Base-by-base conservation (phyloP, 2,329 filamentous ascomycete genomes). In the Pseudopyricularia cyperi region DNA sequence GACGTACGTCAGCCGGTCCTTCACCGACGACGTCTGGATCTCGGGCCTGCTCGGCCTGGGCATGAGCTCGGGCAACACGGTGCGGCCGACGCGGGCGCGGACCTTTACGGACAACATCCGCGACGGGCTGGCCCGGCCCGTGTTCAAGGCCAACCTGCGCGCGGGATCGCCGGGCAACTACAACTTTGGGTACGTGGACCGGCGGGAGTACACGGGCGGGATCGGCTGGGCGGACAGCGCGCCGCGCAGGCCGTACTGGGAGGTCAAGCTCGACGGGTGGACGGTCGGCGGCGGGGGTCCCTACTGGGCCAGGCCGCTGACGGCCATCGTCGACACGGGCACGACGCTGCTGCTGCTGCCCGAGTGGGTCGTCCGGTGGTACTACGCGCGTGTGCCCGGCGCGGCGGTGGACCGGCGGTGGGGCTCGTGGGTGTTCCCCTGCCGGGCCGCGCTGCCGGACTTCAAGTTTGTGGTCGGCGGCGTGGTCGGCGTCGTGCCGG, bases 131-230 rank as follows among this genome's bases (percentile, higher is more conserved):
- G 57, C 57, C 24, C 58, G 57, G 52, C 62, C 63, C 1, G 53
- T 66, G 1, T 67, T 67, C 46, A 64, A 63, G 7, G 63, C 60
- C 30, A 62, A 67, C 44, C 60, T 66, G 12, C 61, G 61, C 48
- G 55, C 57, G 42, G 57, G 59, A 19, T 59, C 62, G 55, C 57
- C 26, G 60, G 58, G 58, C 32, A 53, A 48, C 19, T 80, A 79
- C 65, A 71, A 76, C 59, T 81, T 80, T 56, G 77, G 77, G 48
- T 75, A 65, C 64, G 76, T 80, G 57, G 73, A 81, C 65, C 57
- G 54, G 17, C 64, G 65, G 55, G 74, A 74, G 59, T 79, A 77
- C 70, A 74, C 70, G 3, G 78, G 78, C 48, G 54, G 62, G 30
- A 71, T 82, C 58, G 66, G 65, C 55, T 82, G 77, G 64, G 66